phyloP scores from a whole-genome alignment of 441 rosid species.

The Arabidopsis lyrata region DNA sequence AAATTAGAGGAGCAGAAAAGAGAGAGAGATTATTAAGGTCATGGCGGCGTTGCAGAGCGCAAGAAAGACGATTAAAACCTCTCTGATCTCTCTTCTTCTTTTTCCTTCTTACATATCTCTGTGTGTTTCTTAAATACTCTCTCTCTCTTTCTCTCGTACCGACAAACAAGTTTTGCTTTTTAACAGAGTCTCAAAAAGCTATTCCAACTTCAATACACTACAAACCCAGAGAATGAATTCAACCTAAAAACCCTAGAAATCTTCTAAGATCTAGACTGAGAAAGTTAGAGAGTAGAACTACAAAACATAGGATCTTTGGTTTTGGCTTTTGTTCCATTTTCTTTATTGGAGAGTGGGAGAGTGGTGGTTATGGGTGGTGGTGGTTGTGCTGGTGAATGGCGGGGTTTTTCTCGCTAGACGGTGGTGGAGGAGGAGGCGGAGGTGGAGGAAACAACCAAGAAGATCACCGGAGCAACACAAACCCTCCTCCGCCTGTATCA shows the following conservation, averaged over 20 bases:
- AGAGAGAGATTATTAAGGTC: conserved; percentile 46
- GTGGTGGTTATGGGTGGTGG: conserved; percentile 30
- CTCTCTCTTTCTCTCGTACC: conserved; percentile 38
- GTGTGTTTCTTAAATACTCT: conserved; percentile 20
- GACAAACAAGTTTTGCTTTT: conserved; percentile 44
- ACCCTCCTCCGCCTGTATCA: conserved; percentile 52
- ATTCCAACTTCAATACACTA: conserved; percentile 31
- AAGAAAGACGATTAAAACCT: conserved; percentile 40
- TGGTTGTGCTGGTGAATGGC: conserved; percentile 53
- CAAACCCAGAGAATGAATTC: conserved; percentile 40
- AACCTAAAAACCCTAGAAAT: conserved; percentile 38
- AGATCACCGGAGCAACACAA: conserved; percentile 49
- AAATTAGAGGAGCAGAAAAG: conserved; percentile 39
- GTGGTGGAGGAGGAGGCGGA: conserved; percentile 48
- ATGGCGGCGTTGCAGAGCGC: conserved; percentile 55
- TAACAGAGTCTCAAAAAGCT: conserved; percentile 33
- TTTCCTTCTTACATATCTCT: conserved; percentile 21
- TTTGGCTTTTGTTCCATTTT: conserved; percentile 17
- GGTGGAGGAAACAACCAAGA: conserved; percentile 47
- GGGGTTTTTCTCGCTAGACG: conserved; percentile 72
- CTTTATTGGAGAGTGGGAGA: conserved; percentile 10
- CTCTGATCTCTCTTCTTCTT: conserved; percentile 32
- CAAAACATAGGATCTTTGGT: neutral
- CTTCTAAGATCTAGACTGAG: conserved; percentile 29
- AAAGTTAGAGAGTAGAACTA: neutral